These are phyloP conservation scores for Amanita pallidorosea DNA, from an alignment of 768 basidiomycete species.

Conservation along the genomic window DNA sequence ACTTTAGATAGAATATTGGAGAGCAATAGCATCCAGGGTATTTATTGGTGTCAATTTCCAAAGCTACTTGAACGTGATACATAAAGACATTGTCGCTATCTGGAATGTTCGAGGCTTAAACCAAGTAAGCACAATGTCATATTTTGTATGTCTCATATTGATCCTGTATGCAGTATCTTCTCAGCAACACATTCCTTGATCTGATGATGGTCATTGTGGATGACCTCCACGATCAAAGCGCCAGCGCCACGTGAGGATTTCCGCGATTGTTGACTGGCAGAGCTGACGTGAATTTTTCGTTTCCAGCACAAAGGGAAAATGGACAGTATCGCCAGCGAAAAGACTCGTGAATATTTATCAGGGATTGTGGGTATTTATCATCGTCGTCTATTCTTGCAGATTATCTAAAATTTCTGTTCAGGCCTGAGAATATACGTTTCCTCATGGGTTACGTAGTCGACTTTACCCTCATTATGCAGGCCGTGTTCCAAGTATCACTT, in stretches of 20 bases:
- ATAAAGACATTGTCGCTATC: conserved; percentile 1
- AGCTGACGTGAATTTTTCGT: no score
- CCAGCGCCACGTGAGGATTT: not conserved
- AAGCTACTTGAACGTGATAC: not conserved
- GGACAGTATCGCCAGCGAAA: not conserved
- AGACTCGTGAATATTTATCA: not conserved
- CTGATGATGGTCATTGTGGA: not conserved
- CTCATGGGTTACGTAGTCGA: not conserved
- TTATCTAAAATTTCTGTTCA: not conserved
- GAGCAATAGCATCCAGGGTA: not conserved
- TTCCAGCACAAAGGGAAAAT: not conserved
- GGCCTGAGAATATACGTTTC: not conserved
- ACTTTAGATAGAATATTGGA: not conserved
- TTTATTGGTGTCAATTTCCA: not conserved
- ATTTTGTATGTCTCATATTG: not conserved
- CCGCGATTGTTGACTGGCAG: not conserved
- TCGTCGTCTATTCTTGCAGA: not conserved
- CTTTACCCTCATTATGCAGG: not conserved
- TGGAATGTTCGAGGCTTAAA: conserved; percentile 1
- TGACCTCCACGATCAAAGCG: not conserved
- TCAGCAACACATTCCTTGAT: not conserved
- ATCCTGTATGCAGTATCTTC: not conserved
- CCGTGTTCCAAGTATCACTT: not conserved
- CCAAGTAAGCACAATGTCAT: not conserved
- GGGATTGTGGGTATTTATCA: not conserved